phyloP scores from a whole-genome alignment of 306 rosid genomes.

The Glycine latifolia region DNA sequence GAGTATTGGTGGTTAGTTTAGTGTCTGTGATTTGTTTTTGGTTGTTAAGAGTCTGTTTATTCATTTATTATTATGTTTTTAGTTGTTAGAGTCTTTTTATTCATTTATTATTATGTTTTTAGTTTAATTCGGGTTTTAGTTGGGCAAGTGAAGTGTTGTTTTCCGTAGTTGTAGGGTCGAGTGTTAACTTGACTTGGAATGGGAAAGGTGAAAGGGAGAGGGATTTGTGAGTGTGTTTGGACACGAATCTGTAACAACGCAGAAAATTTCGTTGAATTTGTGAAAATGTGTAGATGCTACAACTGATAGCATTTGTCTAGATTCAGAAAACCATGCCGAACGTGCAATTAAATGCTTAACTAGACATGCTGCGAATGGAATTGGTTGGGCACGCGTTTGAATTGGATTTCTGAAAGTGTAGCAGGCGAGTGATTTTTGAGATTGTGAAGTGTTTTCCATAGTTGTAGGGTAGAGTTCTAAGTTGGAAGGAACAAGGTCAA shows the following conservation, averaged over 20 bases:
- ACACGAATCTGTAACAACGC: too few species aligned
- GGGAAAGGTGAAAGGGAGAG: too few species aligned
- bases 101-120: background rate
- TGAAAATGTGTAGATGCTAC: background rate
- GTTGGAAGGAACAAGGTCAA: too few species aligned
- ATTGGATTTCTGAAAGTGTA: too few species aligned
- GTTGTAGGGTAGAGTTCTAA: too few species aligned
- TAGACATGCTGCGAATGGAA: background rate
- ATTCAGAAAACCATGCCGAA: background rate
- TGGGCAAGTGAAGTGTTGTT: background rate
- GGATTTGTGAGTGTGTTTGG: too few species aligned
- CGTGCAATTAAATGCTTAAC: background rate
- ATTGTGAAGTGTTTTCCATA: too few species aligned
- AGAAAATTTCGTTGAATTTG: background rate
- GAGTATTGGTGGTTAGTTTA: conserved; percentile 5
- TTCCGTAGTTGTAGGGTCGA: conserved; percentile 9
- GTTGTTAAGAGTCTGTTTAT: background rate
- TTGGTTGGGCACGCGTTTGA: background rate
- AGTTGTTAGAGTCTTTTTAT: background rate
- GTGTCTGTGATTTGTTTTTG: conserved; percentile 7
- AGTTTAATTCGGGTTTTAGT: conserved; percentile 3
- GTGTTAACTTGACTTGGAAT: background rate
- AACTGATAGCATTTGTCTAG: background rate
- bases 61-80: background rate
- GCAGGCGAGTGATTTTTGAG: too few species aligned